Percentiles rank a stretch among this genome's conserved stretches.
These are phyloP conservation scores for Begonia masoniana DNA, from an alignment of 306 rosid species.

Conservation along the genomic window DNA sequence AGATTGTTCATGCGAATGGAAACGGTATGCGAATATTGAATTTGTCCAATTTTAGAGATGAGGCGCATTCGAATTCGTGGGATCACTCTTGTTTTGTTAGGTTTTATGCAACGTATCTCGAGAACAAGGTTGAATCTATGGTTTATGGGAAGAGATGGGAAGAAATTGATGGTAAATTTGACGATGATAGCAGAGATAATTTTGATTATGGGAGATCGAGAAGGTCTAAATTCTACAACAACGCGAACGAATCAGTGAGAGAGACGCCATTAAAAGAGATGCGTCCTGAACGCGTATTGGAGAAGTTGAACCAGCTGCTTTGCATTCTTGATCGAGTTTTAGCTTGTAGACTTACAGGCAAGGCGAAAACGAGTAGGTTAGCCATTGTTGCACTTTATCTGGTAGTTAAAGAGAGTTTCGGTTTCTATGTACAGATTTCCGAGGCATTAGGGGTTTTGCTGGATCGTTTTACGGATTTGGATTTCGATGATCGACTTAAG, in stretches of 20 bases:
- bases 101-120: conserved; percentile 58
- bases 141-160: conserved; percentile 34
- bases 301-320: conserved; percentile 44
- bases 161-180: conserved; percentile 15
- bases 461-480: conserved; percentile 71
- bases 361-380: conserved; percentile 49
- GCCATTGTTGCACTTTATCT: conserved; percentile 50
- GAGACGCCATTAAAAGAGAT: conserved; percentile 48
- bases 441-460: conserved; percentile 61
- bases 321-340: conserved; percentile 46
- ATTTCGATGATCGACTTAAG: conserved; percentile 42
- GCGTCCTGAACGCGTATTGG: conserved; percentile 53
- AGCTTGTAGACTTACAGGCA: conserved; percentile 59
- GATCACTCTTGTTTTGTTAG: conserved; percentile 62
- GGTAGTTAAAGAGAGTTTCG: conserved; percentile 64
- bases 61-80: conserved; percentile 72
- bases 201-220: conserved; percentile 17
- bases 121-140: conserved; percentile 50
- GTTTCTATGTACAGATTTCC: conserved; percentile 43
- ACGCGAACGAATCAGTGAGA: conserved; percentile 5
- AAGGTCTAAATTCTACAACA: too few species aligned
- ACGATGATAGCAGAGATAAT: conserved; percentile 15
- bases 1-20: conserved; percentile 38
- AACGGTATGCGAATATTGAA: conserved; percentile 49
- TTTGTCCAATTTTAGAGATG: conserved; percentile 65